phyloP scores from a whole-genome alignment of 78 protist genomes.

The Andalucia godoyi region DNA sequence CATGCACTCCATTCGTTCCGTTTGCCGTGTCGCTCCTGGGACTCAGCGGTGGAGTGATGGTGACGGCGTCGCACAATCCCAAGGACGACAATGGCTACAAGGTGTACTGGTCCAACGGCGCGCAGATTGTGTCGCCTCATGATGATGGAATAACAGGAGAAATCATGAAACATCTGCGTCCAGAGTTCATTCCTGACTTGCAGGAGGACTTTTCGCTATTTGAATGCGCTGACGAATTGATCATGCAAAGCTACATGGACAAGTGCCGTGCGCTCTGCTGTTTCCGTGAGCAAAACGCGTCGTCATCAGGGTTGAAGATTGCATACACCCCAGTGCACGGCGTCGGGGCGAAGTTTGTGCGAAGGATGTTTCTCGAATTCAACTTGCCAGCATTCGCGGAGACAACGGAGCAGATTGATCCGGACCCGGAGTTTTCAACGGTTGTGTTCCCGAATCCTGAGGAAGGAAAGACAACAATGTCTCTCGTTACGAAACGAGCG shows the following conservation, averaged over 20 bases:
- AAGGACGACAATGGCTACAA: slow-evolving; percentile 97
- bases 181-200: slow-evolving; percentile 22
- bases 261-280: background rate
- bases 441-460: slow-evolving; percentile 97
- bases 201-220: no score
- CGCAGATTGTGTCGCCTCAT: slow-evolving; percentile 58
- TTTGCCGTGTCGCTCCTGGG: slow-evolving; percentile 35
- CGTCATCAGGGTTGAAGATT: slow-evolving; percentile 12
- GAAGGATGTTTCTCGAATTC: slow-evolving; percentile 34
- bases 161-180: slow-evolving; percentile 27
- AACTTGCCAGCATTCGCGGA: slow-evolving; percentile 24
- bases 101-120: slow-evolving; percentile 94
- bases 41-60: slow-evolving; percentile 70
- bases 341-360: slow-evolving; percentile 72
- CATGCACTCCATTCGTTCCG: slow-evolving; percentile 79
- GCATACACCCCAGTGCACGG: slow-evolving; percentile 96
- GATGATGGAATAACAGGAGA: slow-evolving; percentile 26
- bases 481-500: slow-evolving; percentile 67
- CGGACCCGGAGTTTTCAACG: slow-evolving; percentile 96
- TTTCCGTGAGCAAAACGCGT: background rate
- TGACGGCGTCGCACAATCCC: slow-evolving; percentile 92
- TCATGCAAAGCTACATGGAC: background rate
- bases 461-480: slow-evolving; percentile 77
- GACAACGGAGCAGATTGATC: slow-evolving; percentile 53
- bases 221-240: no score